phyloP scores from a whole-genome alignment of 768 basidiomycete species.

The Lepiota brunneoincarnata region DNA sequence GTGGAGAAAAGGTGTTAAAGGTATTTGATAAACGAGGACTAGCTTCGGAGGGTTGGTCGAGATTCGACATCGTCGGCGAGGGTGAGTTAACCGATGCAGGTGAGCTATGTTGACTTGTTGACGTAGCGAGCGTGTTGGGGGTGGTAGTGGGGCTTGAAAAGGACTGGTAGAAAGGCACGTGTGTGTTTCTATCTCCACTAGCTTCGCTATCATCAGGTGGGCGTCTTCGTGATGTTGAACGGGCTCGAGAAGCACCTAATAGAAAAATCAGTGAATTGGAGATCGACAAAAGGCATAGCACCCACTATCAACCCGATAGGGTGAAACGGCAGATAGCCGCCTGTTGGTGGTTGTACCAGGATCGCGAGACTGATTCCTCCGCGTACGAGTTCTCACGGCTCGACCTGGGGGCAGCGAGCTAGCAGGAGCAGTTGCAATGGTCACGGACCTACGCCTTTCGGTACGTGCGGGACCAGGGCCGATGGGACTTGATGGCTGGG shows the following conservation, averaged over 20 bases:
- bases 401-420: conserved; percentile 35
- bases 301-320: conserved; percentile 67
- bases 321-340: conserved; percentile 56
- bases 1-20: conserved; percentile 45
- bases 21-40: conserved; percentile 51
- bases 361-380: conserved; percentile 60
- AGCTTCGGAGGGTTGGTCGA: conserved; percentile 42
- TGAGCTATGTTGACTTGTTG: conserved; percentile 68
- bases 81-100: conserved; percentile 71
- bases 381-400: conserved; percentile 47
- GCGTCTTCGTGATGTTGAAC: conserved; percentile 74
- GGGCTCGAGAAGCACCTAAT: conserved; percentile 59
- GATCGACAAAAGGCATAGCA: conserved; percentile 8
- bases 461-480: conserved; percentile 30
- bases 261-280: conserved; percentile 16
- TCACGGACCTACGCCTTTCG: conserved; percentile 57
- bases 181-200: conserved; percentile 38
- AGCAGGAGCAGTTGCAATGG: conserved; percentile 41
- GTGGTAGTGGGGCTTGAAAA: conserved; percentile 53
- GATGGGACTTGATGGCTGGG: conserved; percentile 18
- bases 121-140: conserved; percentile 21
- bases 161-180: conserved; percentile 46
- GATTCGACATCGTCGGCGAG: conserved; percentile 58
- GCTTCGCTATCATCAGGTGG: conserved; percentile 62
- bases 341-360: conserved; percentile 45